Evolutionary conservation across 352 stramenopile genomes (phyloP).

Genomic region (Globisporangium solare): DNA sequence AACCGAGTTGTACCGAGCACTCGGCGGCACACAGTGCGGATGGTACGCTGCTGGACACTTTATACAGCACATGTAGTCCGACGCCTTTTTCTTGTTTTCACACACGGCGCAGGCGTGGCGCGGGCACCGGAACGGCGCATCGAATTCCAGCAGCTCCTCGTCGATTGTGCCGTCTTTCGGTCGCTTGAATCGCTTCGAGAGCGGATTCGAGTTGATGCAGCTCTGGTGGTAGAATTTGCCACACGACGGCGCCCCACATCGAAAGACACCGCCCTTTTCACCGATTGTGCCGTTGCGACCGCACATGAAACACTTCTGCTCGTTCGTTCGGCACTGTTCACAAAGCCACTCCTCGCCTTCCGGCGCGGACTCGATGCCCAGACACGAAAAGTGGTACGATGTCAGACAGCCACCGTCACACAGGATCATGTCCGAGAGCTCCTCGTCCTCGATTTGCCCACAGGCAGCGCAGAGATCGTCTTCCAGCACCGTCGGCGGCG

Average conservation of each 20-base stretch:
- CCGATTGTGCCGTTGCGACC: slow-evolving; percentile 84
- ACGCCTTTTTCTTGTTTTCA: slow-evolving; percentile 66
- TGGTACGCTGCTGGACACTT: slow-evolving; percentile 92
- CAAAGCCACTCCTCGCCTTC: slow-evolving; percentile 87
- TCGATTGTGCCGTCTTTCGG: slow-evolving; percentile 19
- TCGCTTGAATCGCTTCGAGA: slow-evolving; percentile 45
- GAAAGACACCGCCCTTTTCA: slow-evolving; percentile 80
- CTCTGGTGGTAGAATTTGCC: slow-evolving; percentile 86
- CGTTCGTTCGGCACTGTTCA: slow-evolving; percentile 84
- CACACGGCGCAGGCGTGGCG: slow-evolving; percentile 82
- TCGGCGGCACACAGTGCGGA: slow-evolving; percentile 89
- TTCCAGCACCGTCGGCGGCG: slow-evolving; percentile 40
- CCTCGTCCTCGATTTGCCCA: slow-evolving; percentile 79
- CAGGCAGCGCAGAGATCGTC: slow-evolving; percentile 75
- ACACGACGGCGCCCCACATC: slow-evolving; percentile 56
- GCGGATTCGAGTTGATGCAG: slow-evolving; percentile 61
- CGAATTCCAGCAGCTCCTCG: slow-evolving; percentile 54
- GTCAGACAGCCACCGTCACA: slow-evolving; percentile 91
- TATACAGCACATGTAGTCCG: slow-evolving; percentile 88
- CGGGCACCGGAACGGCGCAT: slow-evolving; percentile 85
- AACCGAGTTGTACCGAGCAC: slow-evolving; percentile 89
- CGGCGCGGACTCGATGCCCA: slow-evolving; percentile 67
- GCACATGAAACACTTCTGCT: slow-evolving; percentile 89
- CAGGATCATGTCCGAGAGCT: slow-evolving; percentile 82
- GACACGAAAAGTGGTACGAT: slow-evolving; percentile 91